Conservation (phyloP, 2,329 filamentous ascomycete genomes). For the Aspergillus quadricinctus region DNA sequence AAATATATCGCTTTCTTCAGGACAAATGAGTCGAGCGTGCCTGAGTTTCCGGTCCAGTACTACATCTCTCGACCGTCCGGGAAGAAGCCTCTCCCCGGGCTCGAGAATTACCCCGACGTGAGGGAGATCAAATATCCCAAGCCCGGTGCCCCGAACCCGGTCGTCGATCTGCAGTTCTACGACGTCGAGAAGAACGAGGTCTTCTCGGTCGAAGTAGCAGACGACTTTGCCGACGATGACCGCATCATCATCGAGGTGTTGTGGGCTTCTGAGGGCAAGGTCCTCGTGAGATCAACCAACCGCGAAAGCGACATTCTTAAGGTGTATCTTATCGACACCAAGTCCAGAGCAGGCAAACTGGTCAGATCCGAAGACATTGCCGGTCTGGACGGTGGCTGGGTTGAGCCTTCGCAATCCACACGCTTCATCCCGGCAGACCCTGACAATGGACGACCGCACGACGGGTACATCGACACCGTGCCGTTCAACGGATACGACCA, state of each 20-base stretch:
- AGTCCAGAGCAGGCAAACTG: slow-evolving; percentile 66
- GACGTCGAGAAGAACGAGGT: slow-evolving; percentile 72
- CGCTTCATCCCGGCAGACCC: slow-evolving; percentile 82
- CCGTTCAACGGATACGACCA: slow-evolving; percentile 86
- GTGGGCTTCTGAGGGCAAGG: slow-evolving; percentile 77
- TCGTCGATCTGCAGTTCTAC: slow-evolving; percentile 84
- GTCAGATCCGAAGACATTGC: slow-evolving; percentile 76
- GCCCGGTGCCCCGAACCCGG: slow-evolving; percentile 86
- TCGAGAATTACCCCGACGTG: slow-evolving; percentile 87
- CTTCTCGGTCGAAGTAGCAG: slow-evolving; percentile 73
- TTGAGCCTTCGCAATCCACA: slow-evolving; percentile 85
- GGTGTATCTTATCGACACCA: slow-evolving; percentile 78
- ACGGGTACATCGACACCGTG: slow-evolving; percentile 90
- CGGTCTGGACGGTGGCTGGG: slow-evolving; percentile 92
- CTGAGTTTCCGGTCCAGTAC: slow-evolving; percentile 89
- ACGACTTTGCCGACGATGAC: slow-evolving; percentile 74
- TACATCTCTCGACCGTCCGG: slow-evolving; percentile 85
- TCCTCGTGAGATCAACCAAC: slow-evolving; percentile 88
- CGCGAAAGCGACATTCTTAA: slow-evolving; percentile 88
- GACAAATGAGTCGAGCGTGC: slow-evolving; percentile 88
- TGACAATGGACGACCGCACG: slow-evolving; percentile 66
- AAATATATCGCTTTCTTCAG: slow-evolving; percentile 86
- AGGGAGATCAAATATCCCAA: slow-evolving; percentile 96
- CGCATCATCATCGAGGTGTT: slow-evolving; percentile 88
- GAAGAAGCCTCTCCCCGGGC: slow-evolving; percentile 59